Base-by-base conservation (phyloP, 805 yeast species). In the Starmerella ratchasimensis region DNA sequence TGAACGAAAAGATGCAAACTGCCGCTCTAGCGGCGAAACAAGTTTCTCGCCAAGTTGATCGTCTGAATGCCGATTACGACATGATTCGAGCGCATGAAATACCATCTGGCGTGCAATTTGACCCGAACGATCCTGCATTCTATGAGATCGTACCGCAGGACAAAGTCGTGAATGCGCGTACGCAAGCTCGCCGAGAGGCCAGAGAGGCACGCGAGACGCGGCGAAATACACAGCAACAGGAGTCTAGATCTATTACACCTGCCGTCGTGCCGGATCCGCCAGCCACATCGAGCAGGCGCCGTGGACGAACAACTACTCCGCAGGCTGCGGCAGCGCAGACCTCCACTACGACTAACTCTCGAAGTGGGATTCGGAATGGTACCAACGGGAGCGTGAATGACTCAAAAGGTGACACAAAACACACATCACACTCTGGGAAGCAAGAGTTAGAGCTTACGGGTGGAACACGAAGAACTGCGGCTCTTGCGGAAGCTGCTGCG, bases 1-100 rank as follows among this genome's bases (percentile, higher is more conserved):
- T 88, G 38, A 97, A 88, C 55, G 96, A 90, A 56, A 90, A 90
- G 59, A 83, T 90, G 93, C 96, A 88, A 57, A 95, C 90, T 29
- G 88, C 96, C 4, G 77, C 88, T 1, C 76, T 82, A 28, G 95
- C 96, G 17, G 69, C 81, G 22, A 96, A 86, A 49, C 68, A 76
- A 10, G 68, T 84, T 32, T 61, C 67, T 22, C 72, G 76, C 41
- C 80, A 82, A 51, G 60, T 82, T 38, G 68, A 65, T 36, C 66
- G 96, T 36, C 67, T 90, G 46, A 80, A 86, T 53, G 72, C 78
- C 48, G 93, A 81, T 53, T 86, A 73, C 62, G 80, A 79, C 33
- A 63, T 77, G 33, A 79, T 88, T 19, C 60, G 69, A 39, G 73
- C 75, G 50, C 65, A 70, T 50, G 98, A 90, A 59, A 76, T 90